A percentile compares a stretch with the other conserved stretches of the same genome.
These are phyloP conservation scores for Physocladia obscura DNA, from an alignment of 192 early-diverging fungal genomes.

Conservation along the genomic window DNA sequence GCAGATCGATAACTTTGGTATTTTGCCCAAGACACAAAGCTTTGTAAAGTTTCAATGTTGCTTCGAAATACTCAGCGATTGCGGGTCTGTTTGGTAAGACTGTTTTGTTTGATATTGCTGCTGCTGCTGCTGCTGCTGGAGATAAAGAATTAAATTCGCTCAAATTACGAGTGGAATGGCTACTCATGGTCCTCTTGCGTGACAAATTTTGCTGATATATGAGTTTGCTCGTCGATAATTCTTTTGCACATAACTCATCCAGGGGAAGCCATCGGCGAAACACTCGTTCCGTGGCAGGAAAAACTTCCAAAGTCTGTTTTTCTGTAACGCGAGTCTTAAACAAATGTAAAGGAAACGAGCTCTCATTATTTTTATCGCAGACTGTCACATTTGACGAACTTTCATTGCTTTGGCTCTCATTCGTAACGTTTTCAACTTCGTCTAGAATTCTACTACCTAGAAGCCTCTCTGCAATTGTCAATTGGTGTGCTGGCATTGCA, in stretches of 20 bases:
- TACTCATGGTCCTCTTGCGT: constrained; percentile 20
- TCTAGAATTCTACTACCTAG: not conserved
- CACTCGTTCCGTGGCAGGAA: constrained; percentile 12
- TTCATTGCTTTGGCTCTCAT: not conserved
- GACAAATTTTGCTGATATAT: not conserved
- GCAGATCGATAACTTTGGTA: constrained; percentile 5
- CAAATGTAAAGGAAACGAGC: not conserved
- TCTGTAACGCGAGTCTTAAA: constrained; percentile 5
- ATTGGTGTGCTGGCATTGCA: constrained; percentile 28
- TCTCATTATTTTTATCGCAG: not conserved
- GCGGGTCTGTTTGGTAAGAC: not conserved
- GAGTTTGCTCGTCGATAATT: not conserved
- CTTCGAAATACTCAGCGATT: constrained; percentile 28
- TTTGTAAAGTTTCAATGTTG: constrained; percentile 27
- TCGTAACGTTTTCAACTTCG: not conserved
- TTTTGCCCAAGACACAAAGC: constrained; percentile 37
- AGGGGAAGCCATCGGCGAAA: constrained; percentile 28
- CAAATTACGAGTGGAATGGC: not conserved
- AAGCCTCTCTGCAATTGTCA: constrained; percentile 29
- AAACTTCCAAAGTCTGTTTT: constrained; percentile 4
- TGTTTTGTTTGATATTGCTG: not conserved
- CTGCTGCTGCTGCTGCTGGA: not conserved
- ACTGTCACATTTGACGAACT: not conserved
- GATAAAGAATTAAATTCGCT: not conserved
- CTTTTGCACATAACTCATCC: constrained; percentile 24